Evolutionary conservation across 768 basidiomycete genomes (phyloP).

Genomic region (Mycena polygramma): DNA sequence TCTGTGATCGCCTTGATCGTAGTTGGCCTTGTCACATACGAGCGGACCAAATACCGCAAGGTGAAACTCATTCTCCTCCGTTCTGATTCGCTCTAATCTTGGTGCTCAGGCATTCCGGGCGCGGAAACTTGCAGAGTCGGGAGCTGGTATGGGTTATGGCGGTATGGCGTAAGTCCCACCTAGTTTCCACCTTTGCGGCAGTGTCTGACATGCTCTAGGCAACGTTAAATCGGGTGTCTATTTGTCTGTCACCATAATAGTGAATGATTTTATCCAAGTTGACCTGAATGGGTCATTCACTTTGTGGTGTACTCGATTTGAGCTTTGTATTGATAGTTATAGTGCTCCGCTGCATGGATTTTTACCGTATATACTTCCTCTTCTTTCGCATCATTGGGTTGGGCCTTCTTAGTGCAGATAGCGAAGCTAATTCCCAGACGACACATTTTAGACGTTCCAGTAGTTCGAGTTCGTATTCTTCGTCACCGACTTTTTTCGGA

Average conservation of each 20-base stretch:
- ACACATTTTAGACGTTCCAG: background rate
- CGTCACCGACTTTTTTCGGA: no score
- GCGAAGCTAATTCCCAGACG: slow-evolving; percentile 11
- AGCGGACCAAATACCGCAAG: slow-evolving; percentile 89
- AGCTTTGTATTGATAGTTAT: slow-evolving; percentile 34
- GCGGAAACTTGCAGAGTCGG: slow-evolving; percentile 78
- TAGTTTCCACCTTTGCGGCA: background rate
- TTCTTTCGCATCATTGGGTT: slow-evolving; percentile 27
- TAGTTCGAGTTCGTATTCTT: no score
- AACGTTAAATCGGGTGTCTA: slow-evolving; percentile 35
- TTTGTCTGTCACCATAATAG: slow-evolving; percentile 31
- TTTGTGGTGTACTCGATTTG: slow-evolving; percentile 31
- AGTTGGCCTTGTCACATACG: slow-evolving; percentile 87
- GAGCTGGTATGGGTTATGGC: slow-evolving; percentile 70
- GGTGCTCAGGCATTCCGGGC: slow-evolving; percentile 74
- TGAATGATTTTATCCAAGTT: slow-evolving; percentile 35
- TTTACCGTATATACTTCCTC: slow-evolving; percentile 34
- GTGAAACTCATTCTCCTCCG: slow-evolving; percentile 53
- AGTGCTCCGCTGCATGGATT: slow-evolving; percentile 30
- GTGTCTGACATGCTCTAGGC: slow-evolving; percentile 18
- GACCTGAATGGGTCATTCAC: slow-evolving; percentile 28
- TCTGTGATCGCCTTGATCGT: slow-evolving; percentile 86
- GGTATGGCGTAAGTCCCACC: slow-evolving; percentile 59
- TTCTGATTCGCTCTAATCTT: slow-evolving; percentile 11
- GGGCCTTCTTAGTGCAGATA: slow-evolving; percentile 1